phyloP scores from a whole-genome alignment of 306 rosid species.

The Casuarina cunninghamiana region DNA sequence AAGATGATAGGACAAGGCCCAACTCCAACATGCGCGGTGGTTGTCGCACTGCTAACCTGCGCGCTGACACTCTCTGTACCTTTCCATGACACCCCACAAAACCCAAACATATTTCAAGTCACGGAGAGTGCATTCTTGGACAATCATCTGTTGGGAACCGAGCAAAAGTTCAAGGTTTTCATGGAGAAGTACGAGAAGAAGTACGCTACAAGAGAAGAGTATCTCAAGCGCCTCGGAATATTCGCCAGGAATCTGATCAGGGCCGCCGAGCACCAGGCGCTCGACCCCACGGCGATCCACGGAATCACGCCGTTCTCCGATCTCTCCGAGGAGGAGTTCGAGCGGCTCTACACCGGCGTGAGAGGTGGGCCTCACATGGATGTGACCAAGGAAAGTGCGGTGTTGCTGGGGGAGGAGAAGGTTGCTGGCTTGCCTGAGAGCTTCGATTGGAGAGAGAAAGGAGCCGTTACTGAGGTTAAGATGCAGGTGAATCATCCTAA shows the following conservation, averaged over 20 bases:
- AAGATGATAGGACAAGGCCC: slow-evolving; percentile 12
- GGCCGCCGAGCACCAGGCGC: slow-evolving; percentile 73
- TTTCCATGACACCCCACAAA: slow-evolving; percentile 9
- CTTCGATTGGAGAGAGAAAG: slow-evolving; percentile 90
- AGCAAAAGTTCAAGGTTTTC: slow-evolving; percentile 65
- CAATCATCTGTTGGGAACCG: slow-evolving; percentile 38
- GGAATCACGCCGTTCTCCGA: slow-evolving; percentile 89
- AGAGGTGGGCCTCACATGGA: slow-evolving; percentile 26
- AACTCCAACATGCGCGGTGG: slow-evolving; percentile 34
- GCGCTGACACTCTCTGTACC: slow-evolving; percentile 32
- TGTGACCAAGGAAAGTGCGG: background rate
- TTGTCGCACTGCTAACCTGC: slow-evolving; percentile 43
- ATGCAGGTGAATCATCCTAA: slow-evolving; percentile 50
- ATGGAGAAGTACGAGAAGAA: slow-evolving; percentile 59
- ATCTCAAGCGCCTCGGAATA: slow-evolving; percentile 64
- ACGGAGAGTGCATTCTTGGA: slow-evolving; percentile 36
- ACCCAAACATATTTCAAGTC: slow-evolving; percentile 35
- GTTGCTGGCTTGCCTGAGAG: slow-evolving; percentile 65
- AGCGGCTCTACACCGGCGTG: slow-evolving; percentile 54
- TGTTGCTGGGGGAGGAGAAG: slow-evolving; percentile 40
- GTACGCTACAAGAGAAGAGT: slow-evolving; percentile 66
- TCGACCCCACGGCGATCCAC: slow-evolving; percentile 82
- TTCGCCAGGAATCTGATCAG: slow-evolving; percentile 62
- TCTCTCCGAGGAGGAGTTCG: slow-evolving; percentile 66
- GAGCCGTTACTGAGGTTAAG: slow-evolving; percentile 89